These are phyloP conservation scores for Fragaria iinumae DNA, from an alignment of 306 rosid genomes.

Conservation along the genomic window DNA sequence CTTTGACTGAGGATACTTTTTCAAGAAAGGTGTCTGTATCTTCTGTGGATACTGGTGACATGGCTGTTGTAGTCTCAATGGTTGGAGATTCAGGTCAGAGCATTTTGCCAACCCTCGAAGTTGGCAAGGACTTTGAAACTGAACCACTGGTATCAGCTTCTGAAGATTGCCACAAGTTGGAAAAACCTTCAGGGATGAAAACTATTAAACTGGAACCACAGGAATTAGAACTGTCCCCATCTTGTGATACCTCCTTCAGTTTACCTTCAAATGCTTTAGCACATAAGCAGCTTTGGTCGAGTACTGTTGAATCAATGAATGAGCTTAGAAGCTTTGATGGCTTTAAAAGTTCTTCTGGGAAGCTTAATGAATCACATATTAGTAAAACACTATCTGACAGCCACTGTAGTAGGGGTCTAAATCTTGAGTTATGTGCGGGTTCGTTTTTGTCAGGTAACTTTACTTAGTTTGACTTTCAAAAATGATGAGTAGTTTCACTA, in stretches of 20 bases:
- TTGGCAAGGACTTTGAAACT: constrained; percentile 41
- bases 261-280: constrained; percentile 45
- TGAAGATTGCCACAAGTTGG: constrained; percentile 37
- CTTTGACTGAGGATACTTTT: constrained; percentile 46
- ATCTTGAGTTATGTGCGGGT: constrained; percentile 74
- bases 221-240: constrained; percentile 62
- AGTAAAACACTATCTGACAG: constrained; percentile 38
- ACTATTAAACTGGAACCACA: constrained; percentile 35
- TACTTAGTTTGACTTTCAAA: neutral
- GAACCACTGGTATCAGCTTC: constrained; percentile 45
- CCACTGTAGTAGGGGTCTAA: constrained; percentile 61
- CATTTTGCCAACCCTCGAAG: constrained; percentile 38
- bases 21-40: constrained; percentile 71
- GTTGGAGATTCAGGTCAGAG: constrained; percentile 53
- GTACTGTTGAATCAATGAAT: constrained; percentile 35
- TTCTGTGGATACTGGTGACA: constrained; percentile 91
- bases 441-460: constrained; percentile 62
- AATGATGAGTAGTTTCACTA: constrained; percentile 15
- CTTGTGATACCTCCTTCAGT: constrained; percentile 39
- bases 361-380: constrained; percentile 38
- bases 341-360: constrained; percentile 19
- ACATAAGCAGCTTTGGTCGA: constrained; percentile 38
- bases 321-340: constrained; percentile 43
- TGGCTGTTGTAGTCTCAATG: constrained; percentile 88
- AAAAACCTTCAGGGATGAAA: constrained; percentile 24